Conservation (phyloP, 306 rosid species). For the Cicer yamashitae region DNA sequence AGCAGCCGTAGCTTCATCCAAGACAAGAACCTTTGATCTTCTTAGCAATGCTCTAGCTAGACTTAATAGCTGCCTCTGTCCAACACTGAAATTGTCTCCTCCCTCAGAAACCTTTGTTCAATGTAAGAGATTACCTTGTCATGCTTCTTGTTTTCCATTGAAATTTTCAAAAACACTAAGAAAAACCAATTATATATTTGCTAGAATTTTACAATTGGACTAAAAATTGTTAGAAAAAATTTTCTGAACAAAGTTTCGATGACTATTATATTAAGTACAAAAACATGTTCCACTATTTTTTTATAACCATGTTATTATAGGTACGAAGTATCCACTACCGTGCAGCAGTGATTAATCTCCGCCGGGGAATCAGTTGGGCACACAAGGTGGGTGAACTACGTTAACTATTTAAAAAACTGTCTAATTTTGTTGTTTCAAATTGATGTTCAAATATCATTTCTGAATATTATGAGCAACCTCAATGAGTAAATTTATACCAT, state of each 20-base stretch:
- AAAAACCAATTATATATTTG: not conserved
- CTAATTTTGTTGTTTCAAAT: no score
- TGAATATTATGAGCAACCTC: not conserved
- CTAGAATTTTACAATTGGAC: not conserved
- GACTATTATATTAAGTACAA: not conserved
- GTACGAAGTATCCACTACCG: no score
- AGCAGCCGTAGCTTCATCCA: slow-evolving; percentile 97
- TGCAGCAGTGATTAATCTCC: no score
- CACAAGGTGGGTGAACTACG: no score
- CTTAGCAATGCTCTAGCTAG: slow-evolving; percentile 85
- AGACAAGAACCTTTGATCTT: slow-evolving; percentile 84
- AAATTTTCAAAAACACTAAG: not conserved
- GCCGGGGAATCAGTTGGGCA: no score
- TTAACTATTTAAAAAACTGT: no score
- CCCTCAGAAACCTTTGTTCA: slow-evolving; percentile 77
- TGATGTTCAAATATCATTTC: no score
- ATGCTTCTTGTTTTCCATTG: slow-evolving; percentile 1
- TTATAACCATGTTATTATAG: no score
- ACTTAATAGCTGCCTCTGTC: slow-evolving; percentile 88
- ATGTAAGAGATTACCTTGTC: slow-evolving; percentile 31
- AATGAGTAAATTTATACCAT: slow-evolving; percentile 16
- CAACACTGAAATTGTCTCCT: slow-evolving; percentile 94
- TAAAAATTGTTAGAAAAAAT: not conserved
- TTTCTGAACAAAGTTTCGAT: slow-evolving; percentile 1
- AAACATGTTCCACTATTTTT: not conserved